A percentile compares a stretch with the other conserved stretches of the same genome.
These are phyloP conservation scores for Geotrichum aggregatum DNA, from an alignment of 1,139 yeast genomes.

Conservation along the genomic window DNA sequence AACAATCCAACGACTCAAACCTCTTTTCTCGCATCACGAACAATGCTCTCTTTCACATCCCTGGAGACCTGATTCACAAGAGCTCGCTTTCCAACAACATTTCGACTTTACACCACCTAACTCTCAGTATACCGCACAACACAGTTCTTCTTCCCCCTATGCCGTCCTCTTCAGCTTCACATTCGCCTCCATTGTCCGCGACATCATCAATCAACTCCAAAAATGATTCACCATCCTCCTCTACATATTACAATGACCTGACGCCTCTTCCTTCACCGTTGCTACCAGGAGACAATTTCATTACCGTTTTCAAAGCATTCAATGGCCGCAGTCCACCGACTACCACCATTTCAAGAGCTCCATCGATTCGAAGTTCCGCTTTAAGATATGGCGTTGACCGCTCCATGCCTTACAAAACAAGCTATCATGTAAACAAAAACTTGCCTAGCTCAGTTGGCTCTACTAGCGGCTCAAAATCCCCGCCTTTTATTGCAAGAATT, in stretches of 20 bases:
- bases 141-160: not conserved
- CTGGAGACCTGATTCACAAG: not conserved
- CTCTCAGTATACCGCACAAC: conserved; percentile 3
- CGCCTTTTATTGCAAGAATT: not conserved
- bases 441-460: not conserved
- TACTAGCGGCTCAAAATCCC: not conserved
- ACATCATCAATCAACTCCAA: conserved; percentile 9
- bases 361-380: conserved; percentile 16
- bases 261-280: conserved; percentile 37
- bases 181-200: conserved; percentile 7
- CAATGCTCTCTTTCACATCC: not conserved
- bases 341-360: conserved; percentile 28
- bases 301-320: conserved; percentile 27
- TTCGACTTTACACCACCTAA: conserved; percentile 1
- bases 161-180: not conserved
- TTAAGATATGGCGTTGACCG: conserved; percentile 12
- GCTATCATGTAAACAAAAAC: not conserved
- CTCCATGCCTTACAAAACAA: conserved; percentile 3
- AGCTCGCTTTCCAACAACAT: too few species aligned
- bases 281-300: conserved; percentile 24
- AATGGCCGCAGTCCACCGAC: conserved; percentile 29
- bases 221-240: conserved; percentile 4
- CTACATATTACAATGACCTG: conserved; percentile 26
- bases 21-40: not conserved
- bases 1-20: not conserved